phyloP scores from a whole-genome alignment of 1,284 basidiomycete genomes.

The Xanthoconium separans region DNA sequence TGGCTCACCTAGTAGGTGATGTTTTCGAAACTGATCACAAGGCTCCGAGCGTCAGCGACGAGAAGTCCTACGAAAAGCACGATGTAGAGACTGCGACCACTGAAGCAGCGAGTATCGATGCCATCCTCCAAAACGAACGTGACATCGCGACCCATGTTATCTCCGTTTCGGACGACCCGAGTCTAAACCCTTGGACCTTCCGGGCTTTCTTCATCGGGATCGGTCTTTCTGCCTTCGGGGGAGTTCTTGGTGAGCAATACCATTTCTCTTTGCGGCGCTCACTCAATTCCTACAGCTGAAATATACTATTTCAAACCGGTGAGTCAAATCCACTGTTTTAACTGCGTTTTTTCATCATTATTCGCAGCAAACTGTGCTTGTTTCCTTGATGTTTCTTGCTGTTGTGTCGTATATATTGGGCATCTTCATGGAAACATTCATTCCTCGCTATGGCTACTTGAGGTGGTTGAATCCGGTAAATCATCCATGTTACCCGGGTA shows the following conservation, averaged over 20 bases:
- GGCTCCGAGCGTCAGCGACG: constrained; percentile 24
- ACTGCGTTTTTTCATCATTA: not conserved
- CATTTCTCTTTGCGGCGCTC: not conserved
- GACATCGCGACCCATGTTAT: constrained; percentile 55
- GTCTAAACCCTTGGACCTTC: constrained; percentile 56
- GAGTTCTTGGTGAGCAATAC: constrained; percentile 40
- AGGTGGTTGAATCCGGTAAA: constrained; percentile 56
- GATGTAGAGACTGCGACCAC: constrained; percentile 35
- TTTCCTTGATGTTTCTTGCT: constrained; percentile 52
- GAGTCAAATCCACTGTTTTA: not conserved
- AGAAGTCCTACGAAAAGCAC: constrained; percentile 34
- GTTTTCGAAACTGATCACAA: not conserved
- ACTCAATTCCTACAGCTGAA: constrained; percentile 33
- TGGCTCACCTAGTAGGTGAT: constrained; percentile 14
- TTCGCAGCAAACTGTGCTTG: constrained; percentile 47
- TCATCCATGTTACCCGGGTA: constrained; percentile 18
- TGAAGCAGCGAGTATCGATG: constrained; percentile 18
- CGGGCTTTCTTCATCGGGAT: constrained; percentile 56
- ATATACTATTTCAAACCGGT: constrained; percentile 64
- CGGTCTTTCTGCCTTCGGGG: constrained; percentile 59
- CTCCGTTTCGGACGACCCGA: constrained; percentile 52
- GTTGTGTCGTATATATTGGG: constrained; percentile 44
- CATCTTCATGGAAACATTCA: constrained; percentile 40
- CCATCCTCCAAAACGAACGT: constrained; percentile 41
- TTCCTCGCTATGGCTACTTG: constrained; percentile 48